These are phyloP conservation scores for Alternaria dauci DNA, from an alignment of 2,329 filamentous ascomycete genomes.

Conservation along the genomic window DNA sequence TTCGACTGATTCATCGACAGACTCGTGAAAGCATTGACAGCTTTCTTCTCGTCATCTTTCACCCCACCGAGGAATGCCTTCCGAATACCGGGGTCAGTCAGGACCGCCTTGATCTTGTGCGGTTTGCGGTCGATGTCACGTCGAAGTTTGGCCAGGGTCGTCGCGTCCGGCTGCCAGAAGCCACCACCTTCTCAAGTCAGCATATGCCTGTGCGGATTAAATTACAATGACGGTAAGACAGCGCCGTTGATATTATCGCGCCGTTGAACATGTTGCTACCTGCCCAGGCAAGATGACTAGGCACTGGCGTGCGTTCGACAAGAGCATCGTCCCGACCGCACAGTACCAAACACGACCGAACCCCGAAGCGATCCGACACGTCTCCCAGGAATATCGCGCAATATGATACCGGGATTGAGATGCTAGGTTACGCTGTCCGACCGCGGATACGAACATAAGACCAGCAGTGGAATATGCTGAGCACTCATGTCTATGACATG, in stretches of 20 bases:
- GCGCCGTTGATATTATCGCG: not conserved
- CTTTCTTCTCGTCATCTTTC: constrained; percentile 65
- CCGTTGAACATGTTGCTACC: not conserved
- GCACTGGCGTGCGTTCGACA: constrained; percentile 4
- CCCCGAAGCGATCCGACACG: constrained; percentile 1
- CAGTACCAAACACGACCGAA: constrained; percentile 9
- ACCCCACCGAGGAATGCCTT: constrained; percentile 69
- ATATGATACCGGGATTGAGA: not conserved
- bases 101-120: constrained; percentile 71
- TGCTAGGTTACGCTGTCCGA: constrained; percentile 1
- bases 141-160: constrained; percentile 72
- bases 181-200: constrained; percentile 69
- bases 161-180: constrained; percentile 78
- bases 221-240: not conserved
- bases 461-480: not conserved
- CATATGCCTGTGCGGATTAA: not conserved
- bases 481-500: not conserved
- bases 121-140: constrained; percentile 78
- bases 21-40: constrained; percentile 71
- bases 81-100: constrained; percentile 69
- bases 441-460: not conserved
- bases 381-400: not conserved
- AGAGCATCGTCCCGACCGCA: not conserved
- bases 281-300: not conserved
- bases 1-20: constrained; percentile 69